Evolutionary conservation across 177 flowering plant species (phyloP), one percentile per base, ranked within the genome.

Genomic region (Vitis hybrid): DNA sequence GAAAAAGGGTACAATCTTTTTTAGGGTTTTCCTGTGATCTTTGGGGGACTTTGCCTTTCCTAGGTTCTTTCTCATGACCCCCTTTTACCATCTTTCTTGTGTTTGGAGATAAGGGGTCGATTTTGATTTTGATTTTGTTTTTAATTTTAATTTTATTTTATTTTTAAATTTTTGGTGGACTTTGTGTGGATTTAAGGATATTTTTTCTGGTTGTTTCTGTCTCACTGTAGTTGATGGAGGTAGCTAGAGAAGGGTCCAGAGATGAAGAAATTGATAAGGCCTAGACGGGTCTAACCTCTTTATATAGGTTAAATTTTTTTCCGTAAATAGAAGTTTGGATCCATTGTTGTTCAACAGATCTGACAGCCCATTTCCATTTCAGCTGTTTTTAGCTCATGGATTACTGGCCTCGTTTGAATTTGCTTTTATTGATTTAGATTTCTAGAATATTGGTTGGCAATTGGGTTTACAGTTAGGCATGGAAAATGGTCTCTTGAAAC

Each of bases 341-440:
- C 75, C 78, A 55, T 39, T 74, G 52, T 77, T 70, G 78, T 72
- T 78, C 70, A 77, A 79, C 82, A 84, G 88, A 89, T 89, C 89
- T 82, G 83, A 71, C 64, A 45, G 53, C 73, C 75, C 80, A 76
- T 75, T 75, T 76, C 70, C 66, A 56, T 80, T 80, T 74, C 74
- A 68, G 53, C 51, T 50, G 67, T 57, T 67, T 72, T 68, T 77
- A 31, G 65, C 53, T 66, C 65, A 67, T 55, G 66, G 10, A 39
- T 49, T 26, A 45, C 55, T 69, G 51, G 50, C 70, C 11, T 63
- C 50, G 3, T 74, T 59, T 67, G 68, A 72, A 56, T 65, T 62
- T 68, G 67, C 68, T 61, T 60, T 67, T 18, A 62, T 62, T 55
- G 45, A 60, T 1, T 65, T 16, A 3, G 56, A 39, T 16, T 57